Evolutionary conservation across 2,329 filamentous ascomycete species (phyloP).

Genomic region (Ilyonectria mors-panacis): DNA sequence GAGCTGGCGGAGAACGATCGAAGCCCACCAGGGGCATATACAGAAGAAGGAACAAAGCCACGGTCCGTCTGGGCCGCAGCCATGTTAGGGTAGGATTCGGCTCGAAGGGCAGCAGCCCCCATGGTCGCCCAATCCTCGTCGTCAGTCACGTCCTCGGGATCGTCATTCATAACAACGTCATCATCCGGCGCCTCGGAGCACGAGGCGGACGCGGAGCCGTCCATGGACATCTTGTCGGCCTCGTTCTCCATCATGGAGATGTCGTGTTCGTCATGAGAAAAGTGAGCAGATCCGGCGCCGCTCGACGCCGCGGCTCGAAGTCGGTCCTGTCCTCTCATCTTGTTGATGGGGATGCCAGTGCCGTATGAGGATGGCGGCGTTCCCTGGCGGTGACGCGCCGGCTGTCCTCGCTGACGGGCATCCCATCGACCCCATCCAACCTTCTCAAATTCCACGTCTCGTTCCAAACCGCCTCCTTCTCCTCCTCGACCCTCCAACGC

Average conservation of each 20-base stretch:
- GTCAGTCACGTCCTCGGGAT: conserved; percentile 90
- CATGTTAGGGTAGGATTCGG: conserved; percentile 72
- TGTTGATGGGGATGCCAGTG: conserved; percentile 71
- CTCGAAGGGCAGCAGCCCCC: conserved; percentile 86
- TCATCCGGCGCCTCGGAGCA: conserved; percentile 83
- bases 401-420: conserved; percentile 80
- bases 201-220: conserved; percentile 78
- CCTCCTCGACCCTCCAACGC: conserved; percentile 86
- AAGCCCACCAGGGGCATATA: conserved; percentile 63
- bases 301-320: conserved; percentile 70
- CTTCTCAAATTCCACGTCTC: conserved; percentile 90
- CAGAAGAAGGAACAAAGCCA: conserved; percentile 58
- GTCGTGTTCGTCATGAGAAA: conserved; percentile 79
- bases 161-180: conserved; percentile 77
- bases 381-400: conserved; percentile 62
- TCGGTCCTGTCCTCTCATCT: conserved; percentile 62
- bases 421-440: conserved; percentile 98
- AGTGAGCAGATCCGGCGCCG: conserved; percentile 80
- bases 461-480: conserved; percentile 73
- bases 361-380: conserved; percentile 60
- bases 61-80: conserved; percentile 69
- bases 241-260: conserved; percentile 84
- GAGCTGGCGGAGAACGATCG: conserved; percentile 66
- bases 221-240: conserved; percentile 94
- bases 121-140: conserved; percentile 97